Evolutionary conservation across 805 yeast genomes (phyloP).

Genomic region (Monosporozyma servazzii): DNA sequence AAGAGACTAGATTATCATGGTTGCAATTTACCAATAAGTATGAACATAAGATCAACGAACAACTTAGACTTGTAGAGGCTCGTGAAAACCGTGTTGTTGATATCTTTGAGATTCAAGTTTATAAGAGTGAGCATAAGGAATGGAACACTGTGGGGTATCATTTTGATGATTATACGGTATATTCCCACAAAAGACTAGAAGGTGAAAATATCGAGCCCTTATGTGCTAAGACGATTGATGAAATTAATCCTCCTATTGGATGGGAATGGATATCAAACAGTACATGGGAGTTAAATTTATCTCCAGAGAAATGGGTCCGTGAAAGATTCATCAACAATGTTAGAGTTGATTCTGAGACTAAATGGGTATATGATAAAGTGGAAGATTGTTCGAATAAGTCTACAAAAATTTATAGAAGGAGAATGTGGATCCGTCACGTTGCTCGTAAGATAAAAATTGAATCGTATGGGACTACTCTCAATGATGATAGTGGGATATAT

Average conservation of each 20-base stretch:
- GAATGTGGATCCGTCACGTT: constrained; percentile 46
- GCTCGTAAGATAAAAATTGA: neutral
- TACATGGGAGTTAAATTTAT: constrained; percentile 60
- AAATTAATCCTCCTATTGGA: constrained; percentile 47
- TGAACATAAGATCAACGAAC: constrained; percentile 36
- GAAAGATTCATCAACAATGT: constrained; percentile 45
- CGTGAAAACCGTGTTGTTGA: constrained; percentile 46
- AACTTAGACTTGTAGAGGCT: constrained; percentile 33
- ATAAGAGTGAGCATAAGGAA: constrained; percentile 38
- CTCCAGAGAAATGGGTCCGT: constrained; percentile 56
- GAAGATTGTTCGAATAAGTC: constrained; percentile 7
- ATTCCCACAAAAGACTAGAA: constrained; percentile 34
- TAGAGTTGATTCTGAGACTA: constrained; percentile 59
- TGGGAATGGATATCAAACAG: constrained; percentile 44
- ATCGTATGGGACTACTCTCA: neutral
- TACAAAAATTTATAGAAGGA: constrained; percentile 40
- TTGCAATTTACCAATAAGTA: constrained; percentile 40
- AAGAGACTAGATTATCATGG: constrained; percentile 50
- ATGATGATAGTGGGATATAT: neutral
- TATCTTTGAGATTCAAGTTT: constrained; percentile 57
- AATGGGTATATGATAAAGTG: constrained; percentile 73
- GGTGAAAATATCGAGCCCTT: constrained; percentile 15
- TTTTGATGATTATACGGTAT: constrained; percentile 43
- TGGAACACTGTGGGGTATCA: constrained; percentile 62
- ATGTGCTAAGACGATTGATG: constrained; percentile 19